phyloP scores from a whole-genome alignment of 2,329 filamentous ascomycete genomes.

The Ophiosphaerella herpotricha region DNA sequence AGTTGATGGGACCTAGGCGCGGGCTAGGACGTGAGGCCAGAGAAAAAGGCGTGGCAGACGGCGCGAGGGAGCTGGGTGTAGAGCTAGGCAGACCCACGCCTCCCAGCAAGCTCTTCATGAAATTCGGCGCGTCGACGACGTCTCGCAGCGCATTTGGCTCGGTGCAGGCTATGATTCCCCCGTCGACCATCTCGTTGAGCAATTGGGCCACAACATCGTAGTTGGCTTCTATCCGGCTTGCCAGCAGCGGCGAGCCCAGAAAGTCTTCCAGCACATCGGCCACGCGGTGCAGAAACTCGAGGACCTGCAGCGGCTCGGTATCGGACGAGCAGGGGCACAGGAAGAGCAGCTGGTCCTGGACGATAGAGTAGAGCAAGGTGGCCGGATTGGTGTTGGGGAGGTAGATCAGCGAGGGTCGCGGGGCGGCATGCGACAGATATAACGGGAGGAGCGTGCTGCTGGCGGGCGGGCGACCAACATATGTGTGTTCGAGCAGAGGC shows the following conservation, averaged over 20 bases:
- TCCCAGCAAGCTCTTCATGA: conserved; percentile 85
- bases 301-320: conserved; percentile 82
- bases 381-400: conserved; percentile 80
- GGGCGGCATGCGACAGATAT: conserved; percentile 80
- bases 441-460: conserved; percentile 78
- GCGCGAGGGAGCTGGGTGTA: conserved; percentile 36
- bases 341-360: conserved; percentile 86
- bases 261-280: conserved; percentile 95
- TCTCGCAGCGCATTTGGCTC: conserved; percentile 93
- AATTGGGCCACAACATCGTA: conserved; percentile 96
- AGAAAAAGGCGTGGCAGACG: conserved; percentile 36
- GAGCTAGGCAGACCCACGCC: conserved; percentile 77
- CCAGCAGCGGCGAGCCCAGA: conserved; percentile 82
- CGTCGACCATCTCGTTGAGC: conserved; percentile 95
- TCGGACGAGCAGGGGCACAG: conserved; percentile 84
- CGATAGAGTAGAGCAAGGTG: conserved; percentile 84
- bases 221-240: conserved; percentile 82
- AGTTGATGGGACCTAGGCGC: conserved; percentile 24
- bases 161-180: conserved; percentile 83
- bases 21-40: conserved; percentile 32
- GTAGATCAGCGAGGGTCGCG: conserved; percentile 85
- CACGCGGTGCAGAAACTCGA: conserved; percentile 93
- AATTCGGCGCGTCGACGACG: conserved; percentile 86
- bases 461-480: conserved; percentile 78
- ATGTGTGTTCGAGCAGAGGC: conserved; percentile 85